Base-by-base conservation (phyloP, 495 filamentous ascomycete genomes). In the Aspergillus hancockii region DNA sequence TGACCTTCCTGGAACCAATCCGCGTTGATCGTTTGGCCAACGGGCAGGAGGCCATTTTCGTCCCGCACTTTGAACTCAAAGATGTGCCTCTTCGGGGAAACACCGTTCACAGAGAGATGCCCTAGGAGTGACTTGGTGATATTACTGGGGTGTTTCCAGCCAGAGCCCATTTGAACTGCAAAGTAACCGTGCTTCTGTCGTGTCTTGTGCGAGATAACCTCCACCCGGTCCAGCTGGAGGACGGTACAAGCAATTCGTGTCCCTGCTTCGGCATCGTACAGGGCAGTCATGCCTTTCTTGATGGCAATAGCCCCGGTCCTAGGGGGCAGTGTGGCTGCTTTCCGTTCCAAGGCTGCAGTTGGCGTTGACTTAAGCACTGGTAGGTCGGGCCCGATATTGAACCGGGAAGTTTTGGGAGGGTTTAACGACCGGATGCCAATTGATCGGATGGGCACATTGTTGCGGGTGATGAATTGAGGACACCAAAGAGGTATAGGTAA, bases 241-340 rank as follows among this genome's bases (percentile, higher is more conserved):
- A 98, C 90, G 9, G 94, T 98, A 77, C 91, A 96, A 38, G 93
- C 80, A 52, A 83, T 87, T 52, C 94, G 88, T 56, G 81, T 83
- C 28, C 92, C 93, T 32, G 89, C 87, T 54, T 82, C 81, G 0
- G 85, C 71, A 67, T 91, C 88, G 80, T 88, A 97, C 61, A 96
- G 75, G 53, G 90, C 93, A 13, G 91, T 96, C 89, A 98, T 97
- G 67, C 94, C 94, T 74, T 90, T 91, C 77, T 98, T 98, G 67
- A 86, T 83, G 8, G 88, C 90, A 30, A 98, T 80, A 19, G 87
- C 87, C 36, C 94, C 94, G 30, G 90, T 87, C 0, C 94, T 88
- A 36, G 90, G 75, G 0, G 94, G 93, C 8, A 92, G 85, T 0
- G 89, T 88, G 57, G 81, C 78, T 50, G 83, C 86, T 67, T 88